A percentile compares a stretch with the other conserved stretches of the same genome.
Conservation (phyloP, 345 rosid species). For the Carallia pectinifolia region DNA sequence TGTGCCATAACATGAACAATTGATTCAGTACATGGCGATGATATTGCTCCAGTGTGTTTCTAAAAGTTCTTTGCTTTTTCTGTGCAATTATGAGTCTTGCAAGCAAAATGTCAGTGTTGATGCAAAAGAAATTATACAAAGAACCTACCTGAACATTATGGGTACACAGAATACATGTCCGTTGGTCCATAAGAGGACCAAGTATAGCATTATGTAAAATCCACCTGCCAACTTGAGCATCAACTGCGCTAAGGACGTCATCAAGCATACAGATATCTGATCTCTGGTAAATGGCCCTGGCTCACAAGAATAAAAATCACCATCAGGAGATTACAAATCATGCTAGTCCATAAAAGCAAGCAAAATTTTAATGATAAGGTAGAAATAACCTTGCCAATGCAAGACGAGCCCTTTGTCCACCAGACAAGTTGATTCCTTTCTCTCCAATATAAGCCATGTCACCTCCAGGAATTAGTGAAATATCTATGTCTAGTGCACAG, state of each 20-base stretch:
- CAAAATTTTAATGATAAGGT: conserved; percentile 6
- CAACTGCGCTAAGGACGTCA: conserved; percentile 94
- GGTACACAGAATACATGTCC: conserved; percentile 75
- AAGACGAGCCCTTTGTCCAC: conserved; percentile 96
- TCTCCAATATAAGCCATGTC: conserved; percentile 84
- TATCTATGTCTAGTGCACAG: conserved; percentile 77
- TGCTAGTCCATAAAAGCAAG: conserved; percentile 9
- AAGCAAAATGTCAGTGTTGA: background rate
- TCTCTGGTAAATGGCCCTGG: conserved; percentile 75
- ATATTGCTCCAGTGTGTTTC: too few species aligned
- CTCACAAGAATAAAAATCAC: conserved; percentile 9
- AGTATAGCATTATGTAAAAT: conserved; percentile 66
- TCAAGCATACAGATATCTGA: conserved; percentile 70
- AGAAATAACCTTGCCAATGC: conserved; percentile 77
- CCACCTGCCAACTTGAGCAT: conserved; percentile 86
- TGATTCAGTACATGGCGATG: too few species aligned
- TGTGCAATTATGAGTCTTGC: too few species aligned
- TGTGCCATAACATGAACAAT: too few species aligned
- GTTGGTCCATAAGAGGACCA: conserved; percentile 57
- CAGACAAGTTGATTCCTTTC: conserved; percentile 89
- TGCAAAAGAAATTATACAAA: conserved; percentile 1
- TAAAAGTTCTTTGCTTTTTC: too few species aligned
- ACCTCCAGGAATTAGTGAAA: conserved; percentile 76
- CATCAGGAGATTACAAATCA: conserved; percentile 8
- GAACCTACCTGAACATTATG: conserved; percentile 72